Percentiles rank a stretch among this genome's conserved stretches.
phyloP scores from a whole-genome alignment of 805 yeast genomes.

The Candida yuanshanica region DNA sequence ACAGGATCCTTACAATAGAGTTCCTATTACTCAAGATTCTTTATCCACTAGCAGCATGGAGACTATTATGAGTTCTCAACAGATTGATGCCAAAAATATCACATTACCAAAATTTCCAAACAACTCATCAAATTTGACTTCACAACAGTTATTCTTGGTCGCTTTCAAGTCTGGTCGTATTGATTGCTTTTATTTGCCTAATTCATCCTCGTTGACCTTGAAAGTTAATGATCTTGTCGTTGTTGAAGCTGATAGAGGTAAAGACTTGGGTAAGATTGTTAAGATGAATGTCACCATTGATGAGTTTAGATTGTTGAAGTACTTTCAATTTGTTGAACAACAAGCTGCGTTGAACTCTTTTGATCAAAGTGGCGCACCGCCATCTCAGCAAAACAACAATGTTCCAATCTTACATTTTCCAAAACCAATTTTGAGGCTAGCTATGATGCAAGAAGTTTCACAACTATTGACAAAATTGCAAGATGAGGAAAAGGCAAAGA shows the following conservation, averaged over 20 bases:
- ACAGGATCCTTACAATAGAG: conserved; percentile 19
- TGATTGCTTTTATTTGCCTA: conserved; percentile 67
- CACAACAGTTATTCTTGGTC: conserved; percentile 47
- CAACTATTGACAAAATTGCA: conserved; percentile 58
- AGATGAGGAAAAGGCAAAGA: conserved; percentile 63
- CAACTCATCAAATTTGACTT: conserved; percentile 18
- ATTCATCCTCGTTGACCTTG: conserved; percentile 27
- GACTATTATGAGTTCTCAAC: conserved; percentile 11
- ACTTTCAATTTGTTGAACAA: conserved; percentile 68
- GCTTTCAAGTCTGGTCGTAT: conserved; percentile 75
- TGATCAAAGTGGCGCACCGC: conserved; percentile 9
- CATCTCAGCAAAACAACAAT: conserved; percentile 2
- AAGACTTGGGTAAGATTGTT: conserved; percentile 71
- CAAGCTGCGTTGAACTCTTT: conserved; percentile 40
- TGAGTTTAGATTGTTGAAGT: conserved; percentile 67
- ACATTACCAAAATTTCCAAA: conserved; percentile 19
- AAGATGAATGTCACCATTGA: conserved; percentile 59
- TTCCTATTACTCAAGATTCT: conserved; percentile 14
- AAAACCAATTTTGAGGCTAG: conserved; percentile 71
- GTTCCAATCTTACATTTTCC: conserved; percentile 39
- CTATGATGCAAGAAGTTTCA: conserved; percentile 63
- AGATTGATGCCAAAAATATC: conserved; percentile 4
- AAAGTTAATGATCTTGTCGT: conserved; percentile 63
- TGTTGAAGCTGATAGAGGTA: conserved; percentile 82
- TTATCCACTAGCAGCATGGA: conserved; percentile 5